A percentile compares a stretch with the other conserved stretches of the same genome.
phyloP scores from a whole-genome alignment of 1,139 yeast genomes.

The Saccharomyces hybrid region DNA sequence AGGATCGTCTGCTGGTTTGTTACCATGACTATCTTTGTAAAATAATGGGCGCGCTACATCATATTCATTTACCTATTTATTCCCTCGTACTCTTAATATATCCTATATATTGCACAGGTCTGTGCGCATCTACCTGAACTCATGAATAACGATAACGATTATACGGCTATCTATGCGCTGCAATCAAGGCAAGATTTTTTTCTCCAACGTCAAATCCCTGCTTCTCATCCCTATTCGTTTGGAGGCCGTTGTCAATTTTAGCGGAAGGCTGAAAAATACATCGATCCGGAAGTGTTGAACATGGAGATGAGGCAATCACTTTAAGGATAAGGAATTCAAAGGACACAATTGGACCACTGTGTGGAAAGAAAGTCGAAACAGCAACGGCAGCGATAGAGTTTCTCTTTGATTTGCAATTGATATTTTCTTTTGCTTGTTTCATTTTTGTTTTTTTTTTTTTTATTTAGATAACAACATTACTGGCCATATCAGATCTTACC shows the following conservation, averaged over 20 bases:
- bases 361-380: background rate
- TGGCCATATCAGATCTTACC: background rate
- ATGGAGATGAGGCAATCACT: background rate
- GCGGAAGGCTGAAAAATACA: slow-evolving; percentile 1
- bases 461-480: background rate
- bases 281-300: background rate
- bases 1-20: background rate
- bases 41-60: background rate
- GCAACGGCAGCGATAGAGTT: background rate
- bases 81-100: background rate
- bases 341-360: background rate
- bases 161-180: background rate
- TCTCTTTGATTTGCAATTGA: background rate
- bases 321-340: background rate
- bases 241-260: background rate
- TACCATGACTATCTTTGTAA: background rate
- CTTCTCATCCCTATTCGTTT: background rate
- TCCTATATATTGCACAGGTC: background rate
- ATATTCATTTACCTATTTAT: background rate
- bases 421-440: background rate
- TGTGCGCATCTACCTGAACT: background rate
- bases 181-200: background rate
- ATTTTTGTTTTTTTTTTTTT: background rate
- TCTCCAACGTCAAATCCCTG: background rate
- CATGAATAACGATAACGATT: background rate